Conservation (phyloP, 345 rosid species). For the Citrus inodora region DNA sequence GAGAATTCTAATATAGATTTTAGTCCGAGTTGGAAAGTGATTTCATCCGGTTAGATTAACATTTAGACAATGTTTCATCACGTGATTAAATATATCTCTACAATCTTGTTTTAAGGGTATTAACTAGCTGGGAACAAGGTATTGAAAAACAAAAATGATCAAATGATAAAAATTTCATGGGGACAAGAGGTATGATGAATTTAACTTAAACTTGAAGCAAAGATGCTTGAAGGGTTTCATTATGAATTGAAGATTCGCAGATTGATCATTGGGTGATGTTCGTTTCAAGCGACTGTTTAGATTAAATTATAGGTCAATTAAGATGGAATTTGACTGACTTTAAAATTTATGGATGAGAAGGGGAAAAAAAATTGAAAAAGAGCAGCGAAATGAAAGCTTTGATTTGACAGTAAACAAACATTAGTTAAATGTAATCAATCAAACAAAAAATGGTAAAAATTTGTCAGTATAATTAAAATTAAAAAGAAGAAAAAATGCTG, state of each 20-base stretch:
- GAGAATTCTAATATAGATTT: accelerated
- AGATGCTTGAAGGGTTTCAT: neutral
- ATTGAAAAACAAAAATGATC: too few relatives aligned
- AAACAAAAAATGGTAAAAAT: too few relatives aligned
- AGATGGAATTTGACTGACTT: neutral
- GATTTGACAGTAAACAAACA: neutral
- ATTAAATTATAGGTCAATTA: neutral
- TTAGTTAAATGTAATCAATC: too few relatives aligned
- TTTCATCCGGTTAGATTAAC: too few relatives aligned
- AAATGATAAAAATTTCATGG: neutral
- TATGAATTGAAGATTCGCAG: neutral
- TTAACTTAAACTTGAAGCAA: neutral
- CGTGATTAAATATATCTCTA: too few relatives aligned
- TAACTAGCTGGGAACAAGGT: neutral
- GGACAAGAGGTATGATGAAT: neutral
- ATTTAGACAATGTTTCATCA: too few relatives aligned
- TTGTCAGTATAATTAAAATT: too few relatives aligned
- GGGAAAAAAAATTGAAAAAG: too few relatives aligned
- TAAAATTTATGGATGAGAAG: too few relatives aligned
- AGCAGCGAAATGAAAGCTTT: neutral
- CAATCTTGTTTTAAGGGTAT: too few relatives aligned
- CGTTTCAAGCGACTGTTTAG: neutral
- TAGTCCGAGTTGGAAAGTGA: too few relatives aligned
- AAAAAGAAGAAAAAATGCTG: too few relatives aligned
- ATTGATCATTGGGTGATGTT: neutral